Percentiles rank a stretch among this genome's conserved stretches.
These are phyloP conservation scores for Datura wrightii DNA, from an alignment of 257 asterid genomes.

Conservation along the genomic window DNA sequence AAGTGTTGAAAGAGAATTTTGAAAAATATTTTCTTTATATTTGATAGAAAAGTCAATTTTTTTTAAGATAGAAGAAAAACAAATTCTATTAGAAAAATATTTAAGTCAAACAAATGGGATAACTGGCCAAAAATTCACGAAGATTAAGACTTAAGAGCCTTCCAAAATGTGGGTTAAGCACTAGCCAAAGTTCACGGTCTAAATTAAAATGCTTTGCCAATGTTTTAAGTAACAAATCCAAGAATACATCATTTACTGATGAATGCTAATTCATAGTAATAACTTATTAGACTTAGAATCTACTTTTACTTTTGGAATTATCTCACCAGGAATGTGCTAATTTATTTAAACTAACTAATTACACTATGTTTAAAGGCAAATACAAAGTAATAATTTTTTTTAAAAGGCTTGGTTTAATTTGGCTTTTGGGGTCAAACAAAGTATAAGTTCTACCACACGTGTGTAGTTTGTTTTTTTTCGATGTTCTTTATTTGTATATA, in stretches of 20 bases:
- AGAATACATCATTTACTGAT: neutral
- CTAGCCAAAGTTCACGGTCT: neutral
- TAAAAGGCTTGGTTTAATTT: too few relatives aligned
- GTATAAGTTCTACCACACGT: neutral
- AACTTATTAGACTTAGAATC: neutral
- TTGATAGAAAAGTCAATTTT: too few relatives aligned
- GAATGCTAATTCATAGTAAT: neutral
- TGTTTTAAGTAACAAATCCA: neutral
- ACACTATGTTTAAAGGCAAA: neutral
- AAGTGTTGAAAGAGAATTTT: too few relatives aligned
- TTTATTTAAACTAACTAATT: neutral
- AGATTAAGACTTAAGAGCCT: neutral
- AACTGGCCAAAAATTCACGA: too few relatives aligned
- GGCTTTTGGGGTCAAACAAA: too few relatives aligned
- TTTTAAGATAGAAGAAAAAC: too few relatives aligned
- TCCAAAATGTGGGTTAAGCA: constrained; percentile 17
- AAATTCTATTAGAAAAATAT: too few relatives aligned
- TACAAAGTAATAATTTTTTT: neutral
- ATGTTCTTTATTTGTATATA: neutral
- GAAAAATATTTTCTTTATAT: too few relatives aligned
- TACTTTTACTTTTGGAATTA: neutral
- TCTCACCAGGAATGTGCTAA: neutral
- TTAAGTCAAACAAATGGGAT: too few relatives aligned
- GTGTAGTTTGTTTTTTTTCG: neutral
- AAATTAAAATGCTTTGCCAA: neutral